Percentiles rank a stretch among this genome's conserved stretches.
Evolutionary conservation across 306 rosid species (phyloP).

Genomic region (Biancaea sappan): DNA sequence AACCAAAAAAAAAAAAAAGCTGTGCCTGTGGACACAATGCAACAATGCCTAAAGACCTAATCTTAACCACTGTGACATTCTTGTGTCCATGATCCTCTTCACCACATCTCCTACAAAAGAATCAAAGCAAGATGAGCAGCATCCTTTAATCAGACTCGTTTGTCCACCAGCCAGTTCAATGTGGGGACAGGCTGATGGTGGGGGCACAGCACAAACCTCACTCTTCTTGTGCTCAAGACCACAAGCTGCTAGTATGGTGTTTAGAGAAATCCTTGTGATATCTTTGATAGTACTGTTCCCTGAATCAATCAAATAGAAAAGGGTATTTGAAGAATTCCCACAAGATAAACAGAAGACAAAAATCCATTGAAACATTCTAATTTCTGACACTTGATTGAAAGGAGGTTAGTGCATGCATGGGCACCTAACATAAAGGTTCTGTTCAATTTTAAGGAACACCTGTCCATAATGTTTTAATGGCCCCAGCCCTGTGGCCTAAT

Average conservation of each 20-base stretch:
- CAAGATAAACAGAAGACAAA: slow-evolving; percentile 13
- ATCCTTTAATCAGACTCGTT: slow-evolving; percentile 72
- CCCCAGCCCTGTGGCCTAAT: too few relatives aligned
- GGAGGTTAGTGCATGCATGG: too few relatives aligned
- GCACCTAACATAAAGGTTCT: too few relatives aligned
- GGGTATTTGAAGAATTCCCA: slow-evolving; percentile 25
- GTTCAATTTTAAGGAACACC: too few relatives aligned
- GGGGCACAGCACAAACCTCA: slow-evolving; percentile 58
- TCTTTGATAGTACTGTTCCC: slow-evolving; percentile 59
- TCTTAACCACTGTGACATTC: slow-evolving; percentile 66
- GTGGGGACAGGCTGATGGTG: slow-evolving; percentile 75
- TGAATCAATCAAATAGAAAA: slow-evolving; percentile 46
- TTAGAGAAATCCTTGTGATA: slow-evolving; percentile 58
- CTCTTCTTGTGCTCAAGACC: slow-evolving; percentile 66
- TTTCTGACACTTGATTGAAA: too few relatives aligned
- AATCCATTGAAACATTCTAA: too few relatives aligned
- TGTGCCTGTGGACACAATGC: slow-evolving; percentile 37
- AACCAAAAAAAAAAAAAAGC: slow-evolving; percentile 53
- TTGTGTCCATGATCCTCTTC: slow-evolving; percentile 68
- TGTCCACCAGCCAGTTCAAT: slow-evolving; percentile 66
- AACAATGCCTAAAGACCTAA: slow-evolving; percentile 65
- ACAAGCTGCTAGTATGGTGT: slow-evolving; percentile 81
- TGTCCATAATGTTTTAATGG: too few relatives aligned
- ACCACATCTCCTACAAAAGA: slow-evolving; percentile 74
- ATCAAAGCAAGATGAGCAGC: slow-evolving; percentile 89